Conservation (phyloP, 73 alveolate species). For the Tetrahymena malaccensis region DNA sequence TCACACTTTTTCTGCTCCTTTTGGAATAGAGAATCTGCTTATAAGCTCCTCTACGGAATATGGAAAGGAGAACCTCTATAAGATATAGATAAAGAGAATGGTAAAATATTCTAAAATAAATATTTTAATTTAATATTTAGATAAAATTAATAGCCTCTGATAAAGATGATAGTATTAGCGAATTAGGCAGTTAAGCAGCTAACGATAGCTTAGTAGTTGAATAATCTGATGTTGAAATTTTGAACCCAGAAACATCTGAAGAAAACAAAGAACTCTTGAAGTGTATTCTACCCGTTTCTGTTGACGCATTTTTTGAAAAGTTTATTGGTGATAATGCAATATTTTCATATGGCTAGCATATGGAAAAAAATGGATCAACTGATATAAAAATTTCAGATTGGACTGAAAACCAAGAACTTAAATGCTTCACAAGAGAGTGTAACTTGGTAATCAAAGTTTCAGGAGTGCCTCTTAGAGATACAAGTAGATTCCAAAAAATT, state of each 20-base stretch:
- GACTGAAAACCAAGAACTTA: background rate
- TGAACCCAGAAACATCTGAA: background rate
- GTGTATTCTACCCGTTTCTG: background rate
- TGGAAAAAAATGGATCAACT: background rate
- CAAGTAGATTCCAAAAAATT: background rate
- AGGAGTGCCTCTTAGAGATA: background rate
- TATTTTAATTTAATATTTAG: no score
- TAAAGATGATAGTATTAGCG: background rate
- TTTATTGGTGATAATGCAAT: background rate
- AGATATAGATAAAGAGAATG: background rate
- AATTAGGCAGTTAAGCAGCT: background rate
- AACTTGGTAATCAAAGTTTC: background rate
- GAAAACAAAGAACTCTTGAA: background rate
- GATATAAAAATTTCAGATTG: background rate
- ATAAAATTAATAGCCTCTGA: background rate
- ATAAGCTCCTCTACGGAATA: background rate
- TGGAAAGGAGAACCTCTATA: background rate
- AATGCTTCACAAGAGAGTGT: background rate
- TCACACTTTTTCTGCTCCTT: background rate
- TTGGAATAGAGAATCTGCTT: background rate
- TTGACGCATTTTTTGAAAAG: background rate
- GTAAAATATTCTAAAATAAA: background rate
- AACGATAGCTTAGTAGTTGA: background rate
- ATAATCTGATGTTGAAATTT: background rate
- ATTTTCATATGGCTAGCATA: background rate